Conservation (phyloP, 2,329 filamentous ascomycete genomes). For the Davidsoniella virescens region DNA sequence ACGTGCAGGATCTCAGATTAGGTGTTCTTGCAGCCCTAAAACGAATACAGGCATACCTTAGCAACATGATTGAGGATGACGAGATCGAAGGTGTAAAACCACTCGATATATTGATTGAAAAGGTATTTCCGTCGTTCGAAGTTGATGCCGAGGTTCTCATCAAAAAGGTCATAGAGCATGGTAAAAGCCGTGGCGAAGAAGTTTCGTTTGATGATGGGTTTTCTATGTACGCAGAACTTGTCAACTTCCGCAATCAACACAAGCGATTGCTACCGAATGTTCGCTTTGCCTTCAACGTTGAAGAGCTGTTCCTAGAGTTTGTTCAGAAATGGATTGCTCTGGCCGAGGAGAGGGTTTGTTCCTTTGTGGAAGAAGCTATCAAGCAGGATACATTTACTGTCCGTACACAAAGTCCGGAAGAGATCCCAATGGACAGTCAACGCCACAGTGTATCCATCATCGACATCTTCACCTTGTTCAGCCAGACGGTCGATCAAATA, state of each 20-base stretch:
- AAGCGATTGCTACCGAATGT: conserved; percentile 53
- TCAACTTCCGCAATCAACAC: conserved; percentile 71
- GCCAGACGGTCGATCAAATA: conserved; percentile 77
- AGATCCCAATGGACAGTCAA: conserved; percentile 57
- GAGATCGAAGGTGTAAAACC: conserved; percentile 63
- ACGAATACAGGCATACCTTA: conserved; percentile 83
- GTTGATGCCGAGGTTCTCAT: conserved; percentile 78
- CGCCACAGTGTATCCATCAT: conserved; percentile 86
- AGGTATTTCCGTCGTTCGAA: conserved; percentile 79
- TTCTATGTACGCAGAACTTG: conserved; percentile 76
- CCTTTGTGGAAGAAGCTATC: conserved; percentile 79
- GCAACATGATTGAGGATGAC: conserved; percentile 39
- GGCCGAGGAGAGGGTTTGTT: conserved; percentile 62
- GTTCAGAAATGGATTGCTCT: conserved; percentile 89
- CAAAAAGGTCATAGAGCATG: conserved; percentile 58
- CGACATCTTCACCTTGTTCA: conserved; percentile 87
- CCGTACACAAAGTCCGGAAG: conserved; percentile 44
- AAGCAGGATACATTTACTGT: conserved; percentile 79
- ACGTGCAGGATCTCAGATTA: conserved; percentile 79
- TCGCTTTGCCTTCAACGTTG: conserved; percentile 75
- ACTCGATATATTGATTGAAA: conserved; percentile 57
- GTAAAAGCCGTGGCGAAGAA: conserved; percentile 53
- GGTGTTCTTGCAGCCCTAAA: conserved; percentile 72
- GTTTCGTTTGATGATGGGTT: conserved; percentile 86
- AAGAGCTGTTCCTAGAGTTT: conserved; percentile 73